phyloP scores from a whole-genome alignment of 108 stramenopile species.

The Cyclostephanos invisitatus region DNA sequence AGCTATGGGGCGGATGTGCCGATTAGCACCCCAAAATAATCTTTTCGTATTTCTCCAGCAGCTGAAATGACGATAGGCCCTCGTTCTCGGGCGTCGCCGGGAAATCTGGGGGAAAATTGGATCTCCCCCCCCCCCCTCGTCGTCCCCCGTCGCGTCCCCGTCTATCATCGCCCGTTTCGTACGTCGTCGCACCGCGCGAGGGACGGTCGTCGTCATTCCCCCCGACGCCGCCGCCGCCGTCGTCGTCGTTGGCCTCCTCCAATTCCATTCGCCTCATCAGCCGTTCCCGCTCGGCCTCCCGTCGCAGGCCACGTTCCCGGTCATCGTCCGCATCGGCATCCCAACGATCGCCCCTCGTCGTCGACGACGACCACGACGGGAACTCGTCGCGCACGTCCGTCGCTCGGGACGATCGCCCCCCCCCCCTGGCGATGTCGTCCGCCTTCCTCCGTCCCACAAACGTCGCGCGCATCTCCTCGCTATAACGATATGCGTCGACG shows the following conservation, averaged over 20 bases:
- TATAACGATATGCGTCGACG: slow-evolving; percentile 65
- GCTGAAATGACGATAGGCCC: slow-evolving; percentile 29
- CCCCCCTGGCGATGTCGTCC: slow-evolving; percentile 27
- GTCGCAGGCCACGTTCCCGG: slow-evolving; percentile 66
- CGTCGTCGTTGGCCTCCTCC: slow-evolving; percentile 28
- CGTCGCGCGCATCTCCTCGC: slow-evolving; percentile 76
- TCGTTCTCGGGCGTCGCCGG: slow-evolving; percentile 25
- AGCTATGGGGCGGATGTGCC: background rate
- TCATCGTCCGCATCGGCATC: slow-evolving; percentile 46
- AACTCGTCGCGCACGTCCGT: background rate
- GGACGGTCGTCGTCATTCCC: background rate
- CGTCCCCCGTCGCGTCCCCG: background rate
- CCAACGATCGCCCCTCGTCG: slow-evolving; percentile 12
- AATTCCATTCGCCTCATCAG: slow-evolving; percentile 71
- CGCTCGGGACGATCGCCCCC: slow-evolving; percentile 5
- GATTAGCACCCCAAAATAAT: slow-evolving; percentile 19
- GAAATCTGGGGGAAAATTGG: slow-evolving; percentile 51
- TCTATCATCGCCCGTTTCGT: background rate
- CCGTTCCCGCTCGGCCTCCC: slow-evolving; percentile 75
- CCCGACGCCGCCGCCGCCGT: background rate
- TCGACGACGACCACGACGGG: background rate
- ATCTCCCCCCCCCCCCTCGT: background rate
- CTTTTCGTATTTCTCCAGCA: slow-evolving; percentile 38
- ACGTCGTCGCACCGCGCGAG: background rate
- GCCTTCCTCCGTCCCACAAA: slow-evolving; percentile 70